Evolutionary conservation across 305 asterid species (phyloP), one percentile per base, ranked within the genome.

Genomic region (Fraxinus albicans): DNA sequence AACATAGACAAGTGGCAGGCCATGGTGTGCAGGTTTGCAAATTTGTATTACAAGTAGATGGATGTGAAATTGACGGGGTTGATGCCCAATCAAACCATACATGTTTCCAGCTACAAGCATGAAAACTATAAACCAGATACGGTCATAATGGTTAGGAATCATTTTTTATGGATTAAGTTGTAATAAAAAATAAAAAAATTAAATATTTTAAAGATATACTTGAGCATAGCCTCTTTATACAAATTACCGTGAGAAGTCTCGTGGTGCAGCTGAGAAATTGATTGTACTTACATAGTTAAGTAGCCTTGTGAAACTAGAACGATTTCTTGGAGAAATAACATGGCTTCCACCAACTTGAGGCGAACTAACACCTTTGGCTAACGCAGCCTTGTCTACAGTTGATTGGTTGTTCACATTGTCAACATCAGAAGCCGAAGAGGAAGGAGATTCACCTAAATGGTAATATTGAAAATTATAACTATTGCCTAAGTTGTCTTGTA

Each of bases 381-480:
- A 82, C 80, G 96, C 85, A 81, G 86, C 91, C 93, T 91, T 96
- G 86, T 93, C 98, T 3, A 84, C 82, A 27, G 88, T 82, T 63
- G 87, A 87, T 90, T 91, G 95, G 84, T 94, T 93, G 92, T 91
- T 97, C 90, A 97, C 86, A 88, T 95, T 95, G 89, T 97, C 99
- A 73, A 95, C 87, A 89, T 97, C 99, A 83, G 99, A 97, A 82
- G 98, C 97, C 80, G 99, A 97, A 70, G 99, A 97, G 80, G 98
- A 94, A 84, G 99, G 99, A 86, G 99, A 97, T 85, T 97, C 98
- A 82, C 98, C 99, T 97, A 88, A 84, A 88, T 44, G 81, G 73
- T 76, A 63, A 77, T 27, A 84, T 84, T 63, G 34, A 81, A 83
- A 82, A 75, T 53, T 60, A 83, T 75, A 76, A 79, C 73, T 76